Conservation (phyloP, 2,329 filamentous ascomycete genomes). For the Phialophora tarda region DNA sequence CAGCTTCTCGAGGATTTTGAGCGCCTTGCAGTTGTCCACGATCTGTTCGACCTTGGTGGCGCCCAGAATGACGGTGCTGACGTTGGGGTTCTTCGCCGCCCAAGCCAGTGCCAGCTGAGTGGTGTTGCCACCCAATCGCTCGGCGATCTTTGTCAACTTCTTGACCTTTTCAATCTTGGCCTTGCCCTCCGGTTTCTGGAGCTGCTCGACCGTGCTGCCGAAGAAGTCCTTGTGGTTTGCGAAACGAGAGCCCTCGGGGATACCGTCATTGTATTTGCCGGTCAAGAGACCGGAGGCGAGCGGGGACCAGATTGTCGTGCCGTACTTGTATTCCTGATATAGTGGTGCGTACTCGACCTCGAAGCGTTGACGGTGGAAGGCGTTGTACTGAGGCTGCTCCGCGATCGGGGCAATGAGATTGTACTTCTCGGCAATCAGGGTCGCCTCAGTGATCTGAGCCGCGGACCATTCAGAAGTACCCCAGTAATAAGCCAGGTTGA, state of each 20-base stretch:
- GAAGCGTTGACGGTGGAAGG: slow-evolving; percentile 66
- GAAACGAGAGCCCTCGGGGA: slow-evolving; percentile 64
- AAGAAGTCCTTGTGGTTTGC: slow-evolving; percentile 62
- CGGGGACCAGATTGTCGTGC: slow-evolving; percentile 68
- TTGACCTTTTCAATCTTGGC: slow-evolving; percentile 65
- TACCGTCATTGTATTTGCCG: slow-evolving; percentile 70
- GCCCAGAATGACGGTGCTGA: slow-evolving; percentile 59
- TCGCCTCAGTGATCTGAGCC: slow-evolving; percentile 68
- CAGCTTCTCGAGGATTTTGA: slow-evolving; percentile 53
- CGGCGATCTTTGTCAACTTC: slow-evolving; percentile 59
- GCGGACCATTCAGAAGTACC: slow-evolving; percentile 72
- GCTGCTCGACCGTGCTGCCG: slow-evolving; percentile 51
- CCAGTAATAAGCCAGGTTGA: slow-evolving; percentile 71
- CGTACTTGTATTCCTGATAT: slow-evolving; percentile 65
- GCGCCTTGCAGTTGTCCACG: slow-evolving; percentile 52
- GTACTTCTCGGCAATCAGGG: slow-evolving; percentile 57
- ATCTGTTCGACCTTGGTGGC: slow-evolving; percentile 54
- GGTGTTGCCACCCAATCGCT: slow-evolving; percentile 66
- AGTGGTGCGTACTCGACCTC: slow-evolving; percentile 67
- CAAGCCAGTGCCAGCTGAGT: slow-evolving; percentile 62
- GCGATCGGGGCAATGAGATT: slow-evolving; percentile 67
- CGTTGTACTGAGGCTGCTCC: slow-evolving; percentile 72
- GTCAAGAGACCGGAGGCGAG: slow-evolving; percentile 66
- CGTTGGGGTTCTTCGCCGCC: slow-evolving; percentile 62
- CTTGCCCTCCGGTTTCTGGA: slow-evolving; percentile 43